Evolutionary conservation across 257 asterid genomes (phyloP).

Genomic region (Echites panduratus): DNA sequence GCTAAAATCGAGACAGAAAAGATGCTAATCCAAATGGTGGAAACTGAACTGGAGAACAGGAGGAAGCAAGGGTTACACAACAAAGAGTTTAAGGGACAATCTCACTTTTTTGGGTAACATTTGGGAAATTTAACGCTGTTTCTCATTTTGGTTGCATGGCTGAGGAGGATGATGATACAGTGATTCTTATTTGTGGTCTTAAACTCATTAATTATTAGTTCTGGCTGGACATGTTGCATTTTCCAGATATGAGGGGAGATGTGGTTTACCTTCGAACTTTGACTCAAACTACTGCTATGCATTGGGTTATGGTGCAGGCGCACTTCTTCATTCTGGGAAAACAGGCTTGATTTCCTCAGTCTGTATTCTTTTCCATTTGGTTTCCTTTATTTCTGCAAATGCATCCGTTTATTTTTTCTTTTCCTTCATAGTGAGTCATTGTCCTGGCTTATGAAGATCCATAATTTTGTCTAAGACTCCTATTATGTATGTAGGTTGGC

Average conservation of each 20-base stretch:
- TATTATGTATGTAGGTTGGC: slow-evolving; percentile 48
- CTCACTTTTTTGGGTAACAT: slow-evolving; percentile 91
- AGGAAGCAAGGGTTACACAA: slow-evolving; percentile 53
- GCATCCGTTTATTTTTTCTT: not conserved
- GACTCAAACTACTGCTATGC: slow-evolving; percentile 89
- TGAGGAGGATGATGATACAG: slow-evolving; percentile 10
- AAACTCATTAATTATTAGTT: not conserved
- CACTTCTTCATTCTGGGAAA: slow-evolving; percentile 73
- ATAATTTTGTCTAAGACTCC: not conserved
- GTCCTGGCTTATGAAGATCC: not conserved
- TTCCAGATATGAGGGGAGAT: slow-evolving; percentile 85
- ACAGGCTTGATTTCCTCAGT: slow-evolving; percentile 80
- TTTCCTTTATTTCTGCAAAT: not conserved
- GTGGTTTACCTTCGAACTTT: slow-evolving; percentile 92
- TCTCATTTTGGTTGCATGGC: not conserved
- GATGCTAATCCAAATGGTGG: slow-evolving; percentile 99
- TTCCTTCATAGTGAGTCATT: not conserved
- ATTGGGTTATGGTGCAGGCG: slow-evolving; percentile 77
- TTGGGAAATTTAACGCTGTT: not conserved
- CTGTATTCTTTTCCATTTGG: slow-evolving; percentile 19
- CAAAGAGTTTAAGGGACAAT: slow-evolving; percentile 79
- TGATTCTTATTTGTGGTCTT: slow-evolving; percentile 1
- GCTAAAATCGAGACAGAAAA: slow-evolving; percentile 95
- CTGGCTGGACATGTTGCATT: not conserved
- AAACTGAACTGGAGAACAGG: slow-evolving; percentile 74